These are phyloP conservation scores for Dactylonectria estremocensis DNA, from an alignment of 2,329 filamentous ascomycete genomes.

Conservation along the genomic window DNA sequence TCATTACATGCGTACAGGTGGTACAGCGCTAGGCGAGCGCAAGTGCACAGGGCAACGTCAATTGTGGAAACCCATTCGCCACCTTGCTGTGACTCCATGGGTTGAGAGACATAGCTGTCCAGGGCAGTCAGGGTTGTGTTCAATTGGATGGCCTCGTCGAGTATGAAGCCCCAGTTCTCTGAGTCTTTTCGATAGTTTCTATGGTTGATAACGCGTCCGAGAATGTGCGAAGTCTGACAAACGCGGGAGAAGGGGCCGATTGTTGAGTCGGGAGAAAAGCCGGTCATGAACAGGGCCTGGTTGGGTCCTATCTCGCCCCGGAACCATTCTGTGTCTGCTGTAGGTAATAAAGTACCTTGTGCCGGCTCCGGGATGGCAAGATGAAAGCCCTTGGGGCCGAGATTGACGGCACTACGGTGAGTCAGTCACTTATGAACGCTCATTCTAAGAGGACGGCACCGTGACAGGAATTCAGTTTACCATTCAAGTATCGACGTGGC, in stretches of 20 bases:
- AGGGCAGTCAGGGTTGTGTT: slow-evolving; percentile 17
- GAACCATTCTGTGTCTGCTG: slow-evolving; percentile 5
- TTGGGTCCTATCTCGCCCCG: slow-evolving; percentile 15
- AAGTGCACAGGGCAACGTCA: slow-evolving; percentile 13
- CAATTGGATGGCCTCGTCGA: slow-evolving; percentile 8
- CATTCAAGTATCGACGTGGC: slow-evolving; percentile 14
- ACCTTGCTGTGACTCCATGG: not conserved
- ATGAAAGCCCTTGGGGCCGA: slow-evolving; percentile 4
- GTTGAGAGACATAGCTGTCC: slow-evolving; percentile 11
- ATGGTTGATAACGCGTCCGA: slow-evolving; percentile 14
- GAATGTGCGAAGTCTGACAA: slow-evolving; percentile 15
- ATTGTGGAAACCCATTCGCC: not conserved
- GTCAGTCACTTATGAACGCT: not conserved
- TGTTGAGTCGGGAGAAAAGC: slow-evolving; percentile 1
- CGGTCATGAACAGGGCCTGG: slow-evolving; percentile 17
- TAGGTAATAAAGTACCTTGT: slow-evolving; percentile 11
- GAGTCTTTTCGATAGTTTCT: slow-evolving; percentile 3
- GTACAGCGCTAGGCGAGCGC: slow-evolving; percentile 3
- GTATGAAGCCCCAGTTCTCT: not conserved
- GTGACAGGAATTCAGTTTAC: not conserved
- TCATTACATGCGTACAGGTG: slow-evolving; percentile 23
- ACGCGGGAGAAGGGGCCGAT: slow-evolving; percentile 13
- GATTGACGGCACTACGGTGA: slow-evolving; percentile 1
- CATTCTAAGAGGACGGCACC: too few species aligned
- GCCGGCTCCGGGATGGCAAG: slow-evolving; percentile 18